These are phyloP conservation scores for Malbranchea cinnamomea DNA, from an alignment of 2,329 filamentous ascomycete genomes.

Conservation along the genomic window DNA sequence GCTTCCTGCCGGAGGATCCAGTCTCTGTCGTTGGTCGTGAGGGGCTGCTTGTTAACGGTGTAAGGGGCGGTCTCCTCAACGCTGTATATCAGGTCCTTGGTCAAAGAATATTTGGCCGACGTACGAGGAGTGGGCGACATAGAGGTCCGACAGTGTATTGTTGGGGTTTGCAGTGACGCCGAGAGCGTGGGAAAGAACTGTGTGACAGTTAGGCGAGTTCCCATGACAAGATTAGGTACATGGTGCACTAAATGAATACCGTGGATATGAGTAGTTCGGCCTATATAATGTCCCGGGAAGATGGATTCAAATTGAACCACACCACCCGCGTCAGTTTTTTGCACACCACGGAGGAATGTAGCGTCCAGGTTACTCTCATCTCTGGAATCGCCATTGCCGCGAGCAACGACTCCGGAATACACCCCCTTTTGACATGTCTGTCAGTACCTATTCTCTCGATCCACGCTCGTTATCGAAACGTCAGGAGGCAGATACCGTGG, in stretches of 20 bases:
- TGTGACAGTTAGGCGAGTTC: slow-evolving; percentile 28
- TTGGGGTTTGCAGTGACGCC: slow-evolving; percentile 27
- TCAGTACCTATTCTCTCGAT: neutral
- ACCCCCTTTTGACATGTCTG: too few relatives aligned
- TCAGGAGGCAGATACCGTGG: slow-evolving; percentile 16
- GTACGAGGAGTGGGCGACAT: slow-evolving; percentile 42
- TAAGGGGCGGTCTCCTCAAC: slow-evolving; percentile 38
- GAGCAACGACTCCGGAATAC: slow-evolving; percentile 24
- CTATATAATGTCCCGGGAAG: slow-evolving; percentile 6
- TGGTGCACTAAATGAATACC: slow-evolving; percentile 32
- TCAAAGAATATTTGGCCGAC: slow-evolving; percentile 53
- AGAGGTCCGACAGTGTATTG: slow-evolving; percentile 36
- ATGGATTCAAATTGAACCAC: slow-evolving; percentile 4
- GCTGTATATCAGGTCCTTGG: slow-evolving; percentile 37
- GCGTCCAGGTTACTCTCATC: slow-evolving; percentile 23
- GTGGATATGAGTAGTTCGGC: slow-evolving; percentile 22
- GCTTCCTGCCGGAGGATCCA: slow-evolving; percentile 34
- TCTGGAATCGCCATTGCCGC: slow-evolving; percentile 21
- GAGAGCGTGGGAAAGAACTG: slow-evolving; percentile 22
- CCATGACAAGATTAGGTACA: slow-evolving; percentile 29
- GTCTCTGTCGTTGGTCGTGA: slow-evolving; percentile 40
- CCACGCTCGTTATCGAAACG: neutral
- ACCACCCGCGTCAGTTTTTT: slow-evolving; percentile 3
- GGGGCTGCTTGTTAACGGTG: slow-evolving; percentile 29
- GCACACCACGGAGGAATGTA: slow-evolving; percentile 3